Percentiles rank a stretch among this genome's conserved stretches.
phyloP scores from a whole-genome alignment of 176 grass and related monocot genomes.

The Thinopyrum elongatum region DNA sequence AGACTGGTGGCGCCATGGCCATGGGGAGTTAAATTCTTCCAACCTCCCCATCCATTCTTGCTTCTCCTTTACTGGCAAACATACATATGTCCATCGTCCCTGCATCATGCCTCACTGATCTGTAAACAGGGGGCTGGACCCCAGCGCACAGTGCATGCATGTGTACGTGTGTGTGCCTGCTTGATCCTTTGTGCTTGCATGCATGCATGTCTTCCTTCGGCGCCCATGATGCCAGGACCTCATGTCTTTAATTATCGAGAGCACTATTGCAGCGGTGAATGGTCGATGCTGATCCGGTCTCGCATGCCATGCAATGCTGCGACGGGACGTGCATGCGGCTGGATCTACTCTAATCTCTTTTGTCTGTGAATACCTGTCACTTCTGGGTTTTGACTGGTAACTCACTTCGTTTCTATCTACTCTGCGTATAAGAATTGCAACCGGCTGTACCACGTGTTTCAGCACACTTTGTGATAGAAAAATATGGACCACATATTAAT shows the following conservation, averaged over 20 bases:
- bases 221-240: neutral
- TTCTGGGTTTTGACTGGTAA: neutral
- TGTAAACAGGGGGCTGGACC: conserved; percentile 27
- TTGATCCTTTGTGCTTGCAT: conserved; percentile 20
- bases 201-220: neutral
- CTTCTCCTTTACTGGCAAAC: conserved; percentile 43
- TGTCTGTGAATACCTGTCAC: neutral
- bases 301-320: neutral
- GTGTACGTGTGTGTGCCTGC: conserved; percentile 12
- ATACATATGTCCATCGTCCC: neutral
- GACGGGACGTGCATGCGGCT: neutral
- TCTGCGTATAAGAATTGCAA: too few relatives aligned
- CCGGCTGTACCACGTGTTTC: too few relatives aligned
- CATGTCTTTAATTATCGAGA: neutral
- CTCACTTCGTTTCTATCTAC: too few relatives aligned
- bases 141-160: neutral
- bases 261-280: neutral
- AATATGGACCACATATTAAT: too few relatives aligned
- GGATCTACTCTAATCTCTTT: neutral
- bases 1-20: conserved; percentile 40
- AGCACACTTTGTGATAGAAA: too few relatives aligned
- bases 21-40: conserved; percentile 44
- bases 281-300: neutral
- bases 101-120: conserved; percentile 22
- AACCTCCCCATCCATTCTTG: conserved; percentile 53